Evolutionary conservation across 352 stramenopile species (phyloP).

Genomic region (Thraustotheca clavata): DNA sequence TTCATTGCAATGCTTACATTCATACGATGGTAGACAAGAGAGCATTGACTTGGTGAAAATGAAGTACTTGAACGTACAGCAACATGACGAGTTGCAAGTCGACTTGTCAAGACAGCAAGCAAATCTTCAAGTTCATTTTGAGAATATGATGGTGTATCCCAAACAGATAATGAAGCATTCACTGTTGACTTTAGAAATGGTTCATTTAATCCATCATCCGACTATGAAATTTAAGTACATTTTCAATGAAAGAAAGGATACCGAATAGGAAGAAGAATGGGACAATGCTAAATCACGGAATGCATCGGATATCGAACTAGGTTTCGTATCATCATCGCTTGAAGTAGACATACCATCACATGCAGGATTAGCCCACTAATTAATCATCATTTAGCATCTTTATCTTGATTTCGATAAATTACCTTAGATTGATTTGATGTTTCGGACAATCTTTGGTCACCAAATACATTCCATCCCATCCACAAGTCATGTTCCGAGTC

Average conservation of each 20-base stretch:
- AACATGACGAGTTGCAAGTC: conserved; percentile 55
- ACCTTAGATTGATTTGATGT: neutral
- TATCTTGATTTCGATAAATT: neutral
- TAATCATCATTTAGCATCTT: neutral
- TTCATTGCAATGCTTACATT: conserved; percentile 29
- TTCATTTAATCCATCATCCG: too few relatives aligned
- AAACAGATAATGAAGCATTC: too few relatives aligned
- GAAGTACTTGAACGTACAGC: conserved; percentile 35
- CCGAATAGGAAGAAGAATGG: neutral
- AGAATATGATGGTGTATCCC: too few relatives aligned
- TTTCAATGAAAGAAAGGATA: too few relatives aligned
- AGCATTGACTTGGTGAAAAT: conserved; percentile 34
- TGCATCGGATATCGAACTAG: conserved; percentile 2
- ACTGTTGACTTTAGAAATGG: too few relatives aligned
- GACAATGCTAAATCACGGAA: conserved; percentile 4
- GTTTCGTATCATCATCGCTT: conserved; percentile 16
- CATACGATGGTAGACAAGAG: conserved; percentile 39
- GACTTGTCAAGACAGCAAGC: conserved; percentile 45
- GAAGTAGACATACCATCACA: conserved; percentile 11
- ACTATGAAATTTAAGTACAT: too few relatives aligned
- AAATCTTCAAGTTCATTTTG: conserved; percentile 31
- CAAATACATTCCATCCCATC: conserved; percentile 7
- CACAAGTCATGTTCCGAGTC: neutral
- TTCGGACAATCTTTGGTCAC: neutral
- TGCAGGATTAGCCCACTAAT: conserved; percentile 17